These are phyloP conservation scores for Hydnomerulius pinastri DNA, from an alignment of 768 basidiomycete genomes.

Conservation along the genomic window DNA sequence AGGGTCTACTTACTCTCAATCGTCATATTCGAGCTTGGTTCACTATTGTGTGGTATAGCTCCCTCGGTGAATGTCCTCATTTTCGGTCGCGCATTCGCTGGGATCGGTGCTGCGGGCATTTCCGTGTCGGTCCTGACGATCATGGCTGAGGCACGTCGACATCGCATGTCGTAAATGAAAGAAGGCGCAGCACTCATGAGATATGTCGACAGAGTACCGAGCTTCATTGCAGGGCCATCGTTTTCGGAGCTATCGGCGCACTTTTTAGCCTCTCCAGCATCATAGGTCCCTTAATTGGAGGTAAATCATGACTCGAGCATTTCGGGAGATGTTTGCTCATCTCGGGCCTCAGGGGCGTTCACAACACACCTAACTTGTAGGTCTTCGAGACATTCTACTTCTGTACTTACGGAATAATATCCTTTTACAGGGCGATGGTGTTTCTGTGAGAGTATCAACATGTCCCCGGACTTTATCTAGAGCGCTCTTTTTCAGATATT, in stretches of 20 bases:
- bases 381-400: background rate
- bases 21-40: conserved; percentile 42
- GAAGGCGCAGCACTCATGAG: background rate
- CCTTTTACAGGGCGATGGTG: conserved; percentile 15
- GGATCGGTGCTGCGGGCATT: conserved; percentile 69
- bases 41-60: conserved; percentile 61
- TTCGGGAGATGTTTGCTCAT: background rate
- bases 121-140: conserved; percentile 19
- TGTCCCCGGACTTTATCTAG: background rate
- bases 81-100: conserved; percentile 64
- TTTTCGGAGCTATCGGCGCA: conserved; percentile 13
- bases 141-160: conserved; percentile 8
- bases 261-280: conserved; percentile 10
- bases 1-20: conserved; percentile 13
- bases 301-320: background rate
- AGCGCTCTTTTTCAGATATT: conserved; percentile 6
- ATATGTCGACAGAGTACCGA: conserved; percentile 1
- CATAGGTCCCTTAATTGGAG: conserved; percentile 14
- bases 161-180: background rate
- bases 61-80: conserved; percentile 63
- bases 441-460: conserved; percentile 10
- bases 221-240: conserved; percentile 8
- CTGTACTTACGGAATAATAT: background rate
- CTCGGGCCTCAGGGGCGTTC: conserved; percentile 9
- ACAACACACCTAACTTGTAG: conserved; percentile 13